Conservation (phyloP, 192 early-diverging fungal species). For the Haplosporangium gracile region DNA sequence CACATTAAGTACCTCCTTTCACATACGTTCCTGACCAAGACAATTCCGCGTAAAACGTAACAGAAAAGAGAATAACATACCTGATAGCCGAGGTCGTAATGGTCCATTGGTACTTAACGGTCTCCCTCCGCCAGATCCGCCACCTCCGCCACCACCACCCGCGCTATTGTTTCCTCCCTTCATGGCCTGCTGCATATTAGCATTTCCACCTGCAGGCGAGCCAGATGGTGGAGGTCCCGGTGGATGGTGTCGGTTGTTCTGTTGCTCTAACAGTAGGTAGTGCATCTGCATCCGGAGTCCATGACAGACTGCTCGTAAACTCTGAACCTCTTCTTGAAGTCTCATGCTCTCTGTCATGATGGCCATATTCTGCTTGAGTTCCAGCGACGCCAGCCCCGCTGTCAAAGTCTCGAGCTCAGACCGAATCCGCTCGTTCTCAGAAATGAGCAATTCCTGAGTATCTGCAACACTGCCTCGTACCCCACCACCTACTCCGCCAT, state of each 20-base stretch:
- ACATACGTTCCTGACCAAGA: neutral
- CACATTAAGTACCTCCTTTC: neutral
- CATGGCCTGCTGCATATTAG: conserved; percentile 9
- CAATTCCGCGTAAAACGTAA: neutral
- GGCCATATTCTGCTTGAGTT: conserved; percentile 78
- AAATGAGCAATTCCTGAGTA: conserved; percentile 59
- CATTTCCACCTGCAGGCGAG: conserved; percentile 30
- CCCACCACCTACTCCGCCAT: neutral
- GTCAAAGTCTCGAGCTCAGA: conserved; percentile 70
- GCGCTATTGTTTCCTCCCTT: conserved; percentile 13
- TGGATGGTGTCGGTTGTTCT: conserved; percentile 24
- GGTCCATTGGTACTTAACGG: conserved; percentile 34
- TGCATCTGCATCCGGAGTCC: conserved; percentile 79
- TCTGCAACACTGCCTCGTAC: conserved; percentile 14
- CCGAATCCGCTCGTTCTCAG: conserved; percentile 65
- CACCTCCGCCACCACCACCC: neutral
- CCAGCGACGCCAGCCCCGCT: conserved; percentile 67
- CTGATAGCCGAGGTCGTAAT: conserved; percentile 36
- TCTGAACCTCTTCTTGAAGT: conserved; percentile 78
- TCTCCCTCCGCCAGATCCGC: conserved; percentile 6
- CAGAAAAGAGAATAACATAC: conserved; percentile 13
- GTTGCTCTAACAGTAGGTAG: conserved; percentile 68
- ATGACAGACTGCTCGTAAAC: conserved; percentile 72
- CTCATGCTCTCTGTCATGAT: conserved; percentile 75
- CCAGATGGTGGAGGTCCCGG: conserved; percentile 39